Conservation (phyloP, 1,284 basidiomycete species). For the Sanguinoderma infundibulare region DNA sequence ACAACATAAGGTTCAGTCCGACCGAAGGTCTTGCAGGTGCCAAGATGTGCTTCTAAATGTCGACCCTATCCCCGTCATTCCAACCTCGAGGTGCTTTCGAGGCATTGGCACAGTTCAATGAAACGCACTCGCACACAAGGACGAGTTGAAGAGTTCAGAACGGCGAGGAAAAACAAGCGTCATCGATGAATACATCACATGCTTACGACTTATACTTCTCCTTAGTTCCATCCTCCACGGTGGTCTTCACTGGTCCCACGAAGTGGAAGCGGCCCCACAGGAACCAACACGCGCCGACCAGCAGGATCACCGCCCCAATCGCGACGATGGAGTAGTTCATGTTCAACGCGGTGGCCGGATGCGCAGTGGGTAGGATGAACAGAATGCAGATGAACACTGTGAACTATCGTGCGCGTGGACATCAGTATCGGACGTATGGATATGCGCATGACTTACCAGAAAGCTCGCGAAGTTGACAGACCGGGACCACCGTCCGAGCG, state of each 20-base stretch:
- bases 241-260: constrained; percentile 39
- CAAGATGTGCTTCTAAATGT: too few species aligned
- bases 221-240: not conserved
- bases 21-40: too few species aligned
- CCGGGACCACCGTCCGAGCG: constrained; percentile 58
- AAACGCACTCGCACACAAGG: too few species aligned
- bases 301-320: constrained; percentile 47
- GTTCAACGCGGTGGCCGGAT: constrained; percentile 58
- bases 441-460: constrained; percentile 37
- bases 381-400: constrained; percentile 57
- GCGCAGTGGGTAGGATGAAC: constrained; percentile 63
- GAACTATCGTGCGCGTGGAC: constrained; percentile 45
- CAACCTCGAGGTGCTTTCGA: too few species aligned
- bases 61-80: too few species aligned
- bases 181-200: not conserved
- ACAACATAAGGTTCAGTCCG: too few species aligned
- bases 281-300: constrained; percentile 47
- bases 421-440: constrained; percentile 1
- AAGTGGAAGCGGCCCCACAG: constrained; percentile 42
- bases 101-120: too few species aligned
- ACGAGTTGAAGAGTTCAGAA: too few species aligned
- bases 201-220: not conserved
- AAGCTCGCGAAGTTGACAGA: constrained; percentile 52
- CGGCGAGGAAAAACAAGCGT: not conserved
- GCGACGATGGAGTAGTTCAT: constrained; percentile 70